Base-by-base conservation (phyloP, 768 basidiomycete genomes). In the Paxillus ammoniavirescens region DNA sequence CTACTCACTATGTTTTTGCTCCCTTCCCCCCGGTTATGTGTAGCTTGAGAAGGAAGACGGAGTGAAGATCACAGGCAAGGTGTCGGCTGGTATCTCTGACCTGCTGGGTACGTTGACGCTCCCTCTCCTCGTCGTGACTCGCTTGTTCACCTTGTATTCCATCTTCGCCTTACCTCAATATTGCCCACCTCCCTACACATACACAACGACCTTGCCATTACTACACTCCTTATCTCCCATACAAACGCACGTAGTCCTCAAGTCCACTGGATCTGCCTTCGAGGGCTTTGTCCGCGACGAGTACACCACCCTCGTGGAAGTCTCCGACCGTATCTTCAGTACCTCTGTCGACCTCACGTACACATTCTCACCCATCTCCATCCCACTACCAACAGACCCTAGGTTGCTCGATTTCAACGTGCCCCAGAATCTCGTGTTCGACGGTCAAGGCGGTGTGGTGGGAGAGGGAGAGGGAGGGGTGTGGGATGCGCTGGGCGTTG, bases 301-400 rank as follows among this genome's bases (percentile, higher is more conserved):
- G 63, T 91, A 84, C 71, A 94, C 94, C n/a, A 94, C 91, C 1
- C 81, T 96, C 18, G 74, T 69, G 13, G 85, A 89, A 58, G 94
- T 96, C 42, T 70, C 85, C 60, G 96, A 98, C 59, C 82, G 96
- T 8, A 87, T 98, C 62, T 87, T 98, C 73, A 91, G 89, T 15
- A 98, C 96, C 2, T 82, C 90, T 5, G 75, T 98, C 52, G 89
- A 96, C 57, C 75, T 93, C 21, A 68, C 72, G 1, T 95, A 93
- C 69, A 79, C 73, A 2, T 90, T 92, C 65, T 58, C 65, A 18
- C 73, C 78, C 0, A 63, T 89, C 33, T 47, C 62, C 3, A 70
- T 90, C 36, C 50, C 68, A 3, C 43, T 77, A 2, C 82, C 84
- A 0, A 68, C 60, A 3, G 86, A 88, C 55, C 77, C 72, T 37